Base-by-base conservation (phyloP, 257 asterid genomes). In the Euphrasia confusa region DNA sequence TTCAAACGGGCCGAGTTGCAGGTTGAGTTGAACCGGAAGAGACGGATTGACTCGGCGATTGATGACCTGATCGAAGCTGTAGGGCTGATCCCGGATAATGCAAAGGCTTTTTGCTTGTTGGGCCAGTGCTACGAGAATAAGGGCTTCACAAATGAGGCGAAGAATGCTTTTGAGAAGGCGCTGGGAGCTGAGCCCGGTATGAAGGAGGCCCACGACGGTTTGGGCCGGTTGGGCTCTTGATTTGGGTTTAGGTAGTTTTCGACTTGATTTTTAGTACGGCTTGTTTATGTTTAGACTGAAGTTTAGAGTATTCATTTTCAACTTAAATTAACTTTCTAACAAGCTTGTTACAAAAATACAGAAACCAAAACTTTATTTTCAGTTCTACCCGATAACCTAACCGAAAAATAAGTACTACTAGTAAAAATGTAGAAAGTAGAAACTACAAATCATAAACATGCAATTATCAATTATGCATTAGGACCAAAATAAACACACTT, bases 1-100 rank as follows among this genome's bases (percentile, higher is more conserved):
- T 48, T 81, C 2, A 83, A 76, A 33, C 77, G 95, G 80, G 98
- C 95, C 8, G 96, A 88, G 78, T 65, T 88, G 73, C 77, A 63
- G 62, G 9, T 91, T 55, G 84, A 74, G 37, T 7, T 91, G 80
- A 83, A 77, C 50, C 77, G 79, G 80, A 74, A 71, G 74, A 75
- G 94, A 7, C 84, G 94, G 45, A 81, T 88, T 32, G 95, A 83
- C 67, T 75, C 82, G 55, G 95, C 92, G 44, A 54, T 88, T 65
- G 58, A 26, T 63, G 95, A 91, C 73, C 77, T 84, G 71, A 74
- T 77, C 24, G 87, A 84, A 26, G 93, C 95, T 17, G 78, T 80
- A 58, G 69, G 74, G 74, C 77, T 88, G 68, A 58, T 75, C 52
- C 72, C 72, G 68, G 86, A 81, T 58, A 80, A 78, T 65, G 63